Percentiles rank a stretch among this genome's conserved stretches.
phyloP scores from a whole-genome alignment of 2,329 filamentous ascomycete genomes.

The Paecilomyces sp. region DNA sequence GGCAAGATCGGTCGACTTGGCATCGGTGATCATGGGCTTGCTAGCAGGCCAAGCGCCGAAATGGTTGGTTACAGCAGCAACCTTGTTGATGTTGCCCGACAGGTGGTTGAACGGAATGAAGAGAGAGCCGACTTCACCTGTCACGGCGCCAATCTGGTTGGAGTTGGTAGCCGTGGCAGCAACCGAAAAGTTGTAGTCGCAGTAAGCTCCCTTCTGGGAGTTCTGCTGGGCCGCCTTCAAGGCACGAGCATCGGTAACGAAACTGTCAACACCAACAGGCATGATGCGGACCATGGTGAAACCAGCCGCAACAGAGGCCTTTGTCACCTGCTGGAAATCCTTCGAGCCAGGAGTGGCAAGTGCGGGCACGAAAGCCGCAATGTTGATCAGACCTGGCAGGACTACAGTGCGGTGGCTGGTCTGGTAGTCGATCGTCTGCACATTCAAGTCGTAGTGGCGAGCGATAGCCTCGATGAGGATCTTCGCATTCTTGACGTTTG shows the following conservation, averaged over 20 bases:
- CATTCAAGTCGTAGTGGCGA: slow-evolving; percentile 76
- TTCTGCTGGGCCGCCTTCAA: slow-evolving; percentile 66
- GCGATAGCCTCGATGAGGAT: slow-evolving; percentile 91
- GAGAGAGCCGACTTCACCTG: slow-evolving; percentile 67
- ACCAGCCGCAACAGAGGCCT: slow-evolving; percentile 65
- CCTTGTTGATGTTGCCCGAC: slow-evolving; percentile 77
- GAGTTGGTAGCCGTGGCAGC: slow-evolving; percentile 66
- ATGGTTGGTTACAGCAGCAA: slow-evolving; percentile 69
- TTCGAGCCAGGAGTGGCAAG: slow-evolving; percentile 57
- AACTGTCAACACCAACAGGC: slow-evolving; percentile 65
- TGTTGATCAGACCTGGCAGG: slow-evolving; percentile 68
- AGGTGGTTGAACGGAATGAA: slow-evolving; percentile 79
- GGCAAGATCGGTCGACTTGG: slow-evolving; percentile 72
- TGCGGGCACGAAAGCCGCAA: slow-evolving; percentile 72
- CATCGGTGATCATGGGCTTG: slow-evolving; percentile 77
- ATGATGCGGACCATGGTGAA: slow-evolving; percentile 77
- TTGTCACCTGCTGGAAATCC: slow-evolving; percentile 64
- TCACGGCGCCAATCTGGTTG: slow-evolving; percentile 65
- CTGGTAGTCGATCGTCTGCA: slow-evolving; percentile 81
- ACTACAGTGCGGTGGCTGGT: slow-evolving; percentile 74
- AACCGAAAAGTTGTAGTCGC: slow-evolving; percentile 75
- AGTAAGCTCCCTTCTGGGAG: slow-evolving; percentile 59
- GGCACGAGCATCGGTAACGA: slow-evolving; percentile 65
- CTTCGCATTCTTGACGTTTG: slow-evolving; percentile 99
- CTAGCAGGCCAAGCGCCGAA: slow-evolving; percentile 70